Base-by-base conservation (phyloP, 345 rosid species). In the Garcia nutans region DNA sequence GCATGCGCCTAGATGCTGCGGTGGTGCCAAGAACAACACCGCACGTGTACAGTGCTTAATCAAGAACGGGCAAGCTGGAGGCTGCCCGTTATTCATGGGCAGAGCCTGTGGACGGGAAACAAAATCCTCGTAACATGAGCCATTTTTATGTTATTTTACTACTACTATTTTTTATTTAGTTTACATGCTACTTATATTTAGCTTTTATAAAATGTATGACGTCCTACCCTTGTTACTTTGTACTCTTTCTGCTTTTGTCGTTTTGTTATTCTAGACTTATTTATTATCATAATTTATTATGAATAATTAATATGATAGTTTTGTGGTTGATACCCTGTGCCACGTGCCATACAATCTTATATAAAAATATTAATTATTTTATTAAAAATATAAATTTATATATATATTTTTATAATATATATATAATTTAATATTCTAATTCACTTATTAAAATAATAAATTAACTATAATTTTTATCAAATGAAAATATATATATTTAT, bases 21-120 rank as follows among this genome's bases (percentile, higher is more conserved):
- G 67, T 68, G 81, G 74, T 22, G 54, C 65, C 71, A 65, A 56
- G 26, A 70, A 42, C 44, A n/a, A 65, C 26, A 26, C 7, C 59
- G 84, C 88, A 85, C 89, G 91, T 85, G 90, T 82, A 75, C 63
- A 58, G 23, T 9, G 10, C n/a, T 15, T 20, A 22, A 73, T 9
- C 73, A 65, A 19, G 45, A 3, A 41, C 45, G 50, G 16, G 70
- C 75, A 68, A 13, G 24, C 0, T 0, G 68, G 74, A 73, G 66
- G 78, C 63, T 56, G 81, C 72, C 86, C 89, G 79, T 2, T 41
- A 37, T 23, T 41, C 75, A 22, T 74, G 79, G 82, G 78, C 81
- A 77, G 71, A 50, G 80, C 60, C 71, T 37, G 68, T 15, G 58
- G 76, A 59, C n/a, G 77, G 77, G 85, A 77, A 72, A 79, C 87